Evolutionary conservation across 441 rosid genomes (phyloP), one percentile per base, ranked within the genome.

Genomic region (Bruguiera hainesii): DNA sequence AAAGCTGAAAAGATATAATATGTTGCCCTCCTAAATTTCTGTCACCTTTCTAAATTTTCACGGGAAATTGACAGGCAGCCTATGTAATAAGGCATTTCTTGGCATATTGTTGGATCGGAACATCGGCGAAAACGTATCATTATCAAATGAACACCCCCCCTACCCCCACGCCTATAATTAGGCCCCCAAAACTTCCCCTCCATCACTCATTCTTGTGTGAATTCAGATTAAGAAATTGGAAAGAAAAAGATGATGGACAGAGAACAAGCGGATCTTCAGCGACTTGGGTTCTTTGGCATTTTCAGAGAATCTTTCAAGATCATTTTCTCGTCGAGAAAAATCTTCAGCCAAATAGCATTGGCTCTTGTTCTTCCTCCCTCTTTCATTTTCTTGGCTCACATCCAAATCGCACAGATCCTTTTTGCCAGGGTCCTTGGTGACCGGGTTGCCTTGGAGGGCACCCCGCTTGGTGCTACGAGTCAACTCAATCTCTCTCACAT

Each of bases 181-280:
- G 13, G 35, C 30, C 57, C 25, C 46, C 9, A 18, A 6, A 31
- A 1, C 33, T 18, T 5, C 39, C 25, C 39, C 18, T 29, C 60
- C 37, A 21, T 9, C 57, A 11, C 56, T 55, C 50, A 8, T 30
- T 39, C 31, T 31, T 42, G 5, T 33, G 21, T 18, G 9, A 56
- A 6, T 31, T 30, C 33, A 29, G 26, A 53, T 31, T 4, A 8
- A 57, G 13, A 2, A 26, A 29, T 37, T 37, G 46, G 46, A 37
- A 37, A 37, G 13, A 10, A 11, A 11, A 20, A n/a, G n/a, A 52
- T 15, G 71, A 84, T 83, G 87, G 84, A 85, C 20, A 66, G 67
- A 39, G 82, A 81, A 29, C 87, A 79, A 71, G 82, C 76, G 69
- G 84, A 83, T 75, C 66, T 83, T 73, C 87, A 83, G 64, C 81